Conservation (phyloP, 1,284 basidiomycete species). For the Thelephora terrestris region DNA sequence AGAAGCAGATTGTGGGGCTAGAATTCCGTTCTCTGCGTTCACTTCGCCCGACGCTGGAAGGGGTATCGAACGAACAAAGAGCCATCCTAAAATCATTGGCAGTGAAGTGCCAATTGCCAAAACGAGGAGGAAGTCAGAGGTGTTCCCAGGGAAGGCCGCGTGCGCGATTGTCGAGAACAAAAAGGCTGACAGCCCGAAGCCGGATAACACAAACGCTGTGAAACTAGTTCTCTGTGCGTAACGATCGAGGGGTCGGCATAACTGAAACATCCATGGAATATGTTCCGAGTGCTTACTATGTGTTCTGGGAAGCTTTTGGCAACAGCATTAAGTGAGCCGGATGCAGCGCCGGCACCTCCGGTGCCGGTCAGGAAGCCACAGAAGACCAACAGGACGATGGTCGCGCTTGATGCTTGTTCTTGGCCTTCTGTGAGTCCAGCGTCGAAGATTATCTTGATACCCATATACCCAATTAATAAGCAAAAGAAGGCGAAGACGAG, state of each 20-base stretch:
- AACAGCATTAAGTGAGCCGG: conserved; percentile 48
- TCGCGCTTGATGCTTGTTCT: conserved; percentile 12
- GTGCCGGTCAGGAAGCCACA: conserved; percentile 51
- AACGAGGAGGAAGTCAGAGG: conserved; percentile 57
- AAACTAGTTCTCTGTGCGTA: conserved; percentile 51
- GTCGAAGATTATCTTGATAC: conserved; percentile 55
- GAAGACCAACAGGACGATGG: conserved; percentile 32
- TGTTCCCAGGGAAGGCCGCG: conserved; percentile 57
- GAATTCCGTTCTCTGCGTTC: conserved; percentile 3
- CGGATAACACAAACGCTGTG: conserved; percentile 67
- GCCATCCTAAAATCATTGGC: conserved; percentile 58
- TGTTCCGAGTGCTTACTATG: conserved; percentile 26
- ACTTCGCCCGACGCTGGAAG: conserved; percentile 21
- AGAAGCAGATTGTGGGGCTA: conserved; percentile 9
- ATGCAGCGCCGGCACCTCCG: conserved; percentile 51
- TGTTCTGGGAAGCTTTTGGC: conserved; percentile 55
- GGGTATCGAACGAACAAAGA: conserved; percentile 54
- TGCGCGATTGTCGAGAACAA: conserved; percentile 65
- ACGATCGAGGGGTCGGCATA: background rate
- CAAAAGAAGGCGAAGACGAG: conserved; percentile 37
- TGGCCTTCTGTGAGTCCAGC: conserved; percentile 28
- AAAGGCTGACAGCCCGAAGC: conserved; percentile 80
- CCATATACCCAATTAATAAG: conserved; percentile 54
- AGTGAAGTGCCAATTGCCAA: conserved; percentile 61
- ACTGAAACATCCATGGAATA: background rate